Evolutionary conservation across 352 stramenopile genomes (phyloP), one percentile per base, ranked within the genome.

Genomic region (Globisporangium viniferum): DNA sequence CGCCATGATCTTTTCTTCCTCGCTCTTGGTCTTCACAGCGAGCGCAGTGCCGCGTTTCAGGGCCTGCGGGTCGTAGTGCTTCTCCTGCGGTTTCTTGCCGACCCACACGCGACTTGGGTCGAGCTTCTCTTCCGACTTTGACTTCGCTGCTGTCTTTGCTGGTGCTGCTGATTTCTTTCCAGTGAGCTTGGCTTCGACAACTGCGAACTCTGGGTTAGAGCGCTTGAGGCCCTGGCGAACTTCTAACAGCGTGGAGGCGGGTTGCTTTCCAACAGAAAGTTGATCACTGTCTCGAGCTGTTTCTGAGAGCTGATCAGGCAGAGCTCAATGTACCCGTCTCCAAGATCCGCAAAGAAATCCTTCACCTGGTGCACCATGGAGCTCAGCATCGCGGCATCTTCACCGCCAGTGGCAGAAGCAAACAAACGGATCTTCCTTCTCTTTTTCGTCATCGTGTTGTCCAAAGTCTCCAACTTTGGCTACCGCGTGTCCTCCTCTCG

Each of bases 251-350:
- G 72, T 0, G 78, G 68, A 7, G 79, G 77, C 12, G 74, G 76
- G 44, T 86, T 84, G 44, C 66, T 78, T 64, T 91, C 82, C 5
- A 91, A 48, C 44, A 91, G 56, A 53, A 80, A 86, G 62, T 89
- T 87, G 61, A 89, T 81, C 36, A 88, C 82, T 24, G 63, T 66
- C 29, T 91, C 82, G 14, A 88, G 71, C 44, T 88, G 71, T 1
- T 79, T 51, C 48, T 77, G 67, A 0, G 75, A 83, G 36, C 71
- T 80, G 18, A 86, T 39, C n/a, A 89, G 68, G 35, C 79, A 88
- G 1, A 91, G 69, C 53, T 89, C 81, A n/a, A 89, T 70, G 67
- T 79, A 91, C 14, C 82, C 82, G 18, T 87, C 78, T 4, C 82
- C 82, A 15, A 91, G 57, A 58, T 87, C 73, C 0, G 81, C 81